These are phyloP conservation scores for Anethum foeniculum DNA, from an alignment of 140 eudicot genomes.

Conservation along the genomic window DNA sequence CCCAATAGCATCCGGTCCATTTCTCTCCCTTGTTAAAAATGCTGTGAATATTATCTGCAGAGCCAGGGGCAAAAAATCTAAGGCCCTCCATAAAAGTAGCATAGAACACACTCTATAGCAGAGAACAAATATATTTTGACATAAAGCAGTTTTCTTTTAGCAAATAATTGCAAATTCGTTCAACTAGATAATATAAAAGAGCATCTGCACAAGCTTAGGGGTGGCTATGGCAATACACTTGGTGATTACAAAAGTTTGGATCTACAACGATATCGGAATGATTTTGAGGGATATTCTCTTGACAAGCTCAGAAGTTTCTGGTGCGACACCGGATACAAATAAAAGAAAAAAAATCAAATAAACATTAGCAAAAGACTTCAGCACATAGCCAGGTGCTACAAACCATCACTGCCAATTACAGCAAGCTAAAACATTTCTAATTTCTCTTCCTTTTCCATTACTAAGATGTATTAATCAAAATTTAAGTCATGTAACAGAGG, in stretches of 20 bases:
- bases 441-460: background rate
- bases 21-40: constrained; percentile 41
- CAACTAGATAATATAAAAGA: background rate
- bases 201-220: background rate
- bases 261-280: background rate
- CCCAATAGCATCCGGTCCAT: constrained; percentile 96
- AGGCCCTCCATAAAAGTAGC: background rate
- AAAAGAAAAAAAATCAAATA: too few species aligned
- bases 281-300: too few species aligned
- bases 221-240: background rate
- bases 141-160: background rate
- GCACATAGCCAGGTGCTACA: background rate
- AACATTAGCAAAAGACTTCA: background rate
- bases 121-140: background rate
- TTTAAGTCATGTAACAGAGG: background rate
- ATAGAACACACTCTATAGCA: background rate
- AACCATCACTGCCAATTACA: background rate
- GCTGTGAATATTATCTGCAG: constrained; percentile 79
- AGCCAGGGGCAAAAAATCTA: background rate
- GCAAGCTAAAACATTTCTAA: background rate
- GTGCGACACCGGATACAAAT: background rate
- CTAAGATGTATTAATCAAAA: background rate
- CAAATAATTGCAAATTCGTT: background rate
- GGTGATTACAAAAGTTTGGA: background rate
- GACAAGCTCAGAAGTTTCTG: background rate